Conservation (phyloP, 2,329 filamentous ascomycete genomes). For the Claviceps monticola region DNA sequence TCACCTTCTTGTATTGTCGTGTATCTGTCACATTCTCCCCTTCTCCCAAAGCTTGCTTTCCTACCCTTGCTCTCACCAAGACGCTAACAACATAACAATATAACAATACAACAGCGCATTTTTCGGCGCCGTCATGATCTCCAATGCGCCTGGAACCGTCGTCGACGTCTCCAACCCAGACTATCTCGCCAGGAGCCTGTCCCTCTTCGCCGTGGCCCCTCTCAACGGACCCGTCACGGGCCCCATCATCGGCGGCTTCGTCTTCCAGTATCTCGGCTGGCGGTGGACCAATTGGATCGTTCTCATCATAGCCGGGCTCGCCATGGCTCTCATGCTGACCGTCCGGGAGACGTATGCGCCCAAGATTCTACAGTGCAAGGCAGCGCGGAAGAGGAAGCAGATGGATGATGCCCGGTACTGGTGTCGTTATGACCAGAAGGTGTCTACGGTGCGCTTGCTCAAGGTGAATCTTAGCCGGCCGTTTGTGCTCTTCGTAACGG, state of each 20-base stretch:
- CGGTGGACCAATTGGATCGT: constrained; percentile 76
- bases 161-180: constrained; percentile 74
- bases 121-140: constrained; percentile 62
- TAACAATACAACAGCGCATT: constrained; percentile 20
- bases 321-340: constrained; percentile 42
- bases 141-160: constrained; percentile 70
- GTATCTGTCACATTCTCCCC: too few relatives aligned
- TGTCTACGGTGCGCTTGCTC: constrained; percentile 50
- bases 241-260: constrained; percentile 56
- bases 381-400: constrained; percentile 48
- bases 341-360: constrained; percentile 69
- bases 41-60: neutral
- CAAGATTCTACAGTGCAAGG: constrained; percentile 52
- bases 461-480: constrained; percentile 66
- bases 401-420: constrained; percentile 61
- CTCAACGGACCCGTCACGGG: constrained; percentile 53
- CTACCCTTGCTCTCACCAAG: neutral
- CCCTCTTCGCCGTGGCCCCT: constrained; percentile 55
- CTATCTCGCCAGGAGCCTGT: constrained; percentile 68
- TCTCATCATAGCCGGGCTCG: constrained; percentile 54
- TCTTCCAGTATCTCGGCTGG: constrained; percentile 62
- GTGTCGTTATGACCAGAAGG: constrained; percentile 64
- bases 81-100: neutral
- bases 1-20: neutral
- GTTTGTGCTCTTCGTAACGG: constrained; percentile 61